Base-by-base conservation (phyloP, 208 protist species). In the Leishmania amazonensis region DNA sequence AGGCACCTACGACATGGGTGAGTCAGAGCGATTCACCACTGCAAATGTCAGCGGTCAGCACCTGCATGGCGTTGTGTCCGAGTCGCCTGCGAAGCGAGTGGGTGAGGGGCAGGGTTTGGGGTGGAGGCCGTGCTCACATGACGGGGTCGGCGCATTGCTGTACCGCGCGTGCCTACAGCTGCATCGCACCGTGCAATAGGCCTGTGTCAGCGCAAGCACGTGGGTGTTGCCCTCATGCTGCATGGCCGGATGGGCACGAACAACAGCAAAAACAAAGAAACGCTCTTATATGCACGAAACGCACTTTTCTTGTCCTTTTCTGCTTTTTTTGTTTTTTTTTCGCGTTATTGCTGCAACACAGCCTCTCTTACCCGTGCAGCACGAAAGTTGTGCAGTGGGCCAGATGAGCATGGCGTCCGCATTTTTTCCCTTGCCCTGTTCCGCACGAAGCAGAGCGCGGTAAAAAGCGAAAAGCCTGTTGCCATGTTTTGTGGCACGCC, bases 281-380 rank as follows among this genome's bases (percentile, higher is more conserved):
- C 9, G 31, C 17, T 13, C 62, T 40, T 38, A 6, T 68, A 68
- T 42, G 62, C 62, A 24, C 11, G 38, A 71, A n/a, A 5, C n/a
- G 7, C 28, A 73, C 60, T n/a, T 75, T n/a, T 75, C 24, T 40
- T 58, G 49, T n/a, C 21, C 21, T 58, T 80, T 74, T 65, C 49
- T 47, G 53, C 76, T 72, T 24, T 72, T 79, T 72, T 54, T 71
- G 19, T 31, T 35, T 24, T 15, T 15, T 3, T 68, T 3, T 68
- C 9, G 9, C 40, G 40, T 47, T 11, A 67, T 38, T 67, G n/a
- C 62, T 67, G 62, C n/a, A 15, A 15, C 13, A 11, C 58, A 65
- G 58, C 19, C 7, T 65, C 6, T 65, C 58, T n/a, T 31, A 28
- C 5, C 1, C 38, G 13, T 71, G 31, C 31, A 47, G 31, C 65